Evolutionary conservation across 331 rosid species (phyloP).

Genomic region (Malus hybrid): DNA sequence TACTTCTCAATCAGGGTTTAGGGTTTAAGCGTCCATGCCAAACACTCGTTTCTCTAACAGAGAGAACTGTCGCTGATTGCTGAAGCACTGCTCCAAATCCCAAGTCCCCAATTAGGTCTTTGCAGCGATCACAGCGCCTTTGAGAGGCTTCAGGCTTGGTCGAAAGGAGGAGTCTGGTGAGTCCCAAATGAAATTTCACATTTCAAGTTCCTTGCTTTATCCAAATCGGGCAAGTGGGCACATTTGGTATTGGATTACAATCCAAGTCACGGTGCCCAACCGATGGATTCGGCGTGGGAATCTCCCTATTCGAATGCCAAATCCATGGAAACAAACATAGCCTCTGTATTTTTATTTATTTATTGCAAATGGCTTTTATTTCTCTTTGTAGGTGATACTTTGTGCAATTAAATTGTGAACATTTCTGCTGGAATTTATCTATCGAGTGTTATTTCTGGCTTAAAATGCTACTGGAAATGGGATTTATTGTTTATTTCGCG

Average conservation of each 20-base stretch:
- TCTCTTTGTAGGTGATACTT: neutral
- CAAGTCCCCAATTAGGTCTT: neutral
- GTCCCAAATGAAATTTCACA: neutral
- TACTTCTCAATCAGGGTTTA: neutral
- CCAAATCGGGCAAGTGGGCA: neutral
- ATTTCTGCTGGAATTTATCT: neutral
- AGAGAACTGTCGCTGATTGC: neutral
- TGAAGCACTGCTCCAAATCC: neutral
- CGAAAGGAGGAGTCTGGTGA: neutral
- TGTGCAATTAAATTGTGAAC: neutral
- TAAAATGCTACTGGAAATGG: neutral
- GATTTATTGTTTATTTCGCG: neutral
- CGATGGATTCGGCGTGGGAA: neutral
- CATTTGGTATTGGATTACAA: neutral
- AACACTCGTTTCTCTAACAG: neutral
- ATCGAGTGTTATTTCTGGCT: neutral
- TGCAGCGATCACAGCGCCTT: neutral
- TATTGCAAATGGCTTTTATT: neutral
- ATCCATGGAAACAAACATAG: neutral
- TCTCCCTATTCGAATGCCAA: neutral
- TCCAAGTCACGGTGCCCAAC: neutral
- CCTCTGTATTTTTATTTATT: neutral
- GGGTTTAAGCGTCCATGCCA: neutral
- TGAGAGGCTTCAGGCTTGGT: neutral
- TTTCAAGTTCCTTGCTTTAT: neutral